Evolutionary conservation across 1,284 basidiomycete species (phyloP).

Genomic region (Tilletiopsis washingtonensis): DNA sequence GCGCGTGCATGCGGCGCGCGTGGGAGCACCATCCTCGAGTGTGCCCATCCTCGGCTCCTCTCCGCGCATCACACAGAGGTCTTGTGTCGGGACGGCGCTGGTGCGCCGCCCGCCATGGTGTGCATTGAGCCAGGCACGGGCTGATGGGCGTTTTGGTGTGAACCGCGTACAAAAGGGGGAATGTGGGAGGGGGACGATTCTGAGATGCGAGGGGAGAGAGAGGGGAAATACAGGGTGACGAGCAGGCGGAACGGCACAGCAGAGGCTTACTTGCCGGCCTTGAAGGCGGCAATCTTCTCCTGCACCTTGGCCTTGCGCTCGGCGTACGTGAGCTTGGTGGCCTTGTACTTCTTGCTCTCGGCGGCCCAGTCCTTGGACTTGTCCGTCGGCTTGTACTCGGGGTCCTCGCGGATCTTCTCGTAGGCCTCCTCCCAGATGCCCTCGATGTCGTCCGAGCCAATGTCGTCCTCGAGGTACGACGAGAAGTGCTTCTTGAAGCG

Average conservation of each 20-base stretch:
- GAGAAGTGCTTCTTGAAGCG: slow-evolving; percentile 99
- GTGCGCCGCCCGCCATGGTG: no score
- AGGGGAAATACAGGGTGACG: slow-evolving; percentile 1
- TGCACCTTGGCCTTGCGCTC: slow-evolving; percentile 51
- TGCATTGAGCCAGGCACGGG: no score
- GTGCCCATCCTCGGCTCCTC: no score
- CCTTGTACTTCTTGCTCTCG: slow-evolving; percentile 70
- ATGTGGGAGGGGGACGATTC: no score
- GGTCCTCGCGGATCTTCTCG: slow-evolving; percentile 85
- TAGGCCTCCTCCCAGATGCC: slow-evolving; percentile 81
- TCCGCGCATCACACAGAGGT: no score
- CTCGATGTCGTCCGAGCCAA: slow-evolving; percentile 95
- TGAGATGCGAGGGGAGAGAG: not conserved
- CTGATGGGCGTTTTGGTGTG: no score
- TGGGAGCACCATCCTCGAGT: no score
- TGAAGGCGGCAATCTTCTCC: slow-evolving; percentile 41
- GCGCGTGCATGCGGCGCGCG: no score
- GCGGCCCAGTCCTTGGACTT: slow-evolving; percentile 89
- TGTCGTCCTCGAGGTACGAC: slow-evolving; percentile 85
- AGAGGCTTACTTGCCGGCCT: slow-evolving; percentile 13
- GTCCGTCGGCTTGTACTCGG: slow-evolving; percentile 79
- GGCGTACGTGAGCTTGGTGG: slow-evolving; percentile 64
- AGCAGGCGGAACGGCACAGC: slow-evolving; percentile 59
- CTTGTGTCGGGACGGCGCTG: no score
- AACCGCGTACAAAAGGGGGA: no score